These are phyloP conservation scores for Carnegiea gigantea DNA, from an alignment of 179 eudicot genomes.

Conservation along the genomic window DNA sequence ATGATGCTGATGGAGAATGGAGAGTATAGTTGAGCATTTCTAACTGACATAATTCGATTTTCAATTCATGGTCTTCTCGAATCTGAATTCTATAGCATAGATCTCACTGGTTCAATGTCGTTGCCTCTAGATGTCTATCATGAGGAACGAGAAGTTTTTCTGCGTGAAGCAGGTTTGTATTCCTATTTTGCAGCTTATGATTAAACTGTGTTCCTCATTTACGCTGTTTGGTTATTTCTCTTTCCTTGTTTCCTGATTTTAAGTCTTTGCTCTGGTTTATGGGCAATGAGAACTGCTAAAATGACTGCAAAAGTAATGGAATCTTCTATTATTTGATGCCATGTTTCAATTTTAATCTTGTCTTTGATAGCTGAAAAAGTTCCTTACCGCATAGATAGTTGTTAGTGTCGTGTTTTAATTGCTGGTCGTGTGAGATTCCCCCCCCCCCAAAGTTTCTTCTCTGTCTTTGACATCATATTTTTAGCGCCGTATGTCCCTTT, in stretches of 20 bases:
- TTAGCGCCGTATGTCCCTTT: too few species aligned
- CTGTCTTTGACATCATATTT: too few species aligned
- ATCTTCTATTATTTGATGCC: background rate
- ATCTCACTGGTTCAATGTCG: conserved; percentile 16
- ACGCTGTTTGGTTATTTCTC: background rate
- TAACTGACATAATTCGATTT: conserved; percentile 5
- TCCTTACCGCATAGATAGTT: background rate
- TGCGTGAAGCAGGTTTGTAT: conserved; percentile 81
- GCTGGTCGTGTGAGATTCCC: too few species aligned
- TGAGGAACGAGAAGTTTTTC: conserved; percentile 77
- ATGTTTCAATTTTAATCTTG: background rate
- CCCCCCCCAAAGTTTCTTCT: too few species aligned
- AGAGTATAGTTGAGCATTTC: conserved; percentile 70
- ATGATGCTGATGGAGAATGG: conserved; percentile 95
- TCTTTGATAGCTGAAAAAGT: background rate
- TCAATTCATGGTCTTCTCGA: conserved; percentile 3
- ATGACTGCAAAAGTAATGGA: background rate
- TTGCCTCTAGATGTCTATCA: conserved; percentile 89
- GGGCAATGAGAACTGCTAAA: background rate
- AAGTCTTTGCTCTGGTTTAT: background rate
- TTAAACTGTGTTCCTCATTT: conserved; percentile 18
- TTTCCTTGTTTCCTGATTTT: background rate
- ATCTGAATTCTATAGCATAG: conserved; percentile 12
- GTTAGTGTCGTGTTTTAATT: background rate
- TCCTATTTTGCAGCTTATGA: background rate